Percentiles rank a stretch among this genome's conserved stretches.
These are phyloP conservation scores for Syzygium aqueum DNA, from an alignment of 345 rosid species.

Conservation along the genomic window DNA sequence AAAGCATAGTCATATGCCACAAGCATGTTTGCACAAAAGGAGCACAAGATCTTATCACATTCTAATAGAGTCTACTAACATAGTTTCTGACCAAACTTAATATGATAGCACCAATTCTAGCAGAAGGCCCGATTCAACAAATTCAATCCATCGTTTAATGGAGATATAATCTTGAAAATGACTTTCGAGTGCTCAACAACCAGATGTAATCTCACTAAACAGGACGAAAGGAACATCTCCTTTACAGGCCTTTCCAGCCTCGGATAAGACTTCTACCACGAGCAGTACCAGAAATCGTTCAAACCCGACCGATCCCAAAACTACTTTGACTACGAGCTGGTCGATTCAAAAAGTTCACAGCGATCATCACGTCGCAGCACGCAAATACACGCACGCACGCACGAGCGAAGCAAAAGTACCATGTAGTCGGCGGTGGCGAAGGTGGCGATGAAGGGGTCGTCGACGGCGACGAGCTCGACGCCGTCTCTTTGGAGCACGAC, in stretches of 20 bases:
- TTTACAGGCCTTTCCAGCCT: background rate
- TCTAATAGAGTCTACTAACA: too few species aligned
- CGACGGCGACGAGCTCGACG: constrained; percentile 57
- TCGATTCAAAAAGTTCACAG: background rate
- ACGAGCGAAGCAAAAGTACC: constrained; percentile 8
- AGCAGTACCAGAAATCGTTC: background rate
- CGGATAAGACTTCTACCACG: background rate
- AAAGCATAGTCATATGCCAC: background rate
- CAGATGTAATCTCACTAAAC: background rate
- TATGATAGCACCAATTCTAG: too few species aligned
- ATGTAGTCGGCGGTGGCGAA: constrained; percentile 61
- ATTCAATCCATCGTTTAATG: too few species aligned
- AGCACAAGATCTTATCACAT: background rate
- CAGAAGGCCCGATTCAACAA: too few species aligned
- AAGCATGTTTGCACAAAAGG: too few species aligned
- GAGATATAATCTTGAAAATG: too few species aligned
- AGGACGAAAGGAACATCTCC: background rate
- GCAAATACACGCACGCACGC: too few species aligned
- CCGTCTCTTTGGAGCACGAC: constrained; percentile 54
- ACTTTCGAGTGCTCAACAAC: background rate
- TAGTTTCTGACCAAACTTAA: too few species aligned
- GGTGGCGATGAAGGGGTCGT: constrained; percentile 61
- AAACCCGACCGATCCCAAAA: background rate
- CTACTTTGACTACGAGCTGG: background rate
- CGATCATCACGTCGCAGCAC: too few species aligned